phyloP scores from a whole-genome alignment of 2,329 filamentous ascomycete species.

The Penicillium sp. region DNA sequence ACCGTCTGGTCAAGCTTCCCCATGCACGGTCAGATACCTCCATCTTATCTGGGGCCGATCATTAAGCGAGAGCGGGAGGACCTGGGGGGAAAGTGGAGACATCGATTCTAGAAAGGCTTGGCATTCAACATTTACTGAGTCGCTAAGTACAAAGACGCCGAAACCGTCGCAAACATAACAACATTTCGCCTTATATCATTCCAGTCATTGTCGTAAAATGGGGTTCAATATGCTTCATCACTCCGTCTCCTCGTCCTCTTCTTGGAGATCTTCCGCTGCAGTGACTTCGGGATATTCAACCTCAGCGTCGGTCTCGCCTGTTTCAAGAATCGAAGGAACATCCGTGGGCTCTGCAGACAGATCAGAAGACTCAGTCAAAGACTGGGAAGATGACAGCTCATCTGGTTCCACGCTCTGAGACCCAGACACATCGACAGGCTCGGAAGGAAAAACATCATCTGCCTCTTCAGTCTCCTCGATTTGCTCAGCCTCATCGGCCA shows the following conservation, averaged over 20 bases:
- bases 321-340: neutral
- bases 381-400: neutral
- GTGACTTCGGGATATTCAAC: neutral
- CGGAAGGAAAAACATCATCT: neutral
- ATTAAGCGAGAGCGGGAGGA: slow-evolving; percentile 3
- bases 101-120: neutral
- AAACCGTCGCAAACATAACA: slow-evolving; percentile 6
- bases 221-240: neutral
- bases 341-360: neutral
- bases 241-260: neutral
- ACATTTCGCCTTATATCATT: slow-evolving; percentile 19
- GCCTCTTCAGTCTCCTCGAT: neutral
- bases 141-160: neutral
- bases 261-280: neutral
- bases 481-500: neutral
- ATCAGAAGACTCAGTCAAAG: neutral
- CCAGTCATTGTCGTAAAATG: slow-evolving; percentile 16
- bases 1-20: no score
- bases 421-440: neutral
- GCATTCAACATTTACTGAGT: neutral
- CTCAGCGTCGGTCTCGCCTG: neutral
- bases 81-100: slow-evolving; percentile 7
- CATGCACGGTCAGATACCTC: neutral
- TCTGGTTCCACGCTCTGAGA: neutral
- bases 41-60: slow-evolving; percentile 1